phyloP scores from a whole-genome alignment of 805 yeast species.

The Saccharomycopsis sp. region DNA sequence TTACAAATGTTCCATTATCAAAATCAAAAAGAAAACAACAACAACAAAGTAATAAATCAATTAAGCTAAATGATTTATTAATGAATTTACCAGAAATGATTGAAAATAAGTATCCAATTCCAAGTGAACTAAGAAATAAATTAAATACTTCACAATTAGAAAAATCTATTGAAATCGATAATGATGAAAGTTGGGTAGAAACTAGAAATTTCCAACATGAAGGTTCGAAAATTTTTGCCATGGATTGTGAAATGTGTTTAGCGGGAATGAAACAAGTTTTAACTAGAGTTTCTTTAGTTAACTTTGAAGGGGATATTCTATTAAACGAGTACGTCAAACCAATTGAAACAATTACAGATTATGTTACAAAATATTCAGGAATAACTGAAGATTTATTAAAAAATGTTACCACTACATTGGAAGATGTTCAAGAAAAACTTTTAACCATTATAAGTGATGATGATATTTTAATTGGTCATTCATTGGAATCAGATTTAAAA shows the following conservation, averaged over 20 bases:
- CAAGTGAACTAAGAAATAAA: conserved; percentile 20
- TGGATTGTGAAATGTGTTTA: conserved; percentile 93
- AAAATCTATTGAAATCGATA: conserved; percentile 13
- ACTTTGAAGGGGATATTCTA: conserved; percentile 48
- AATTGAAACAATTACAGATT: conserved; percentile 59
- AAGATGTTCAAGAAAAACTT: conserved; percentile 57
- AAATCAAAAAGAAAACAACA: conserved; percentile 23
- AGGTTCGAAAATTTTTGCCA: conserved; percentile 58
- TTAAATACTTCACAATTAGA: not conserved
- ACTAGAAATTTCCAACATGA: conserved; percentile 44
- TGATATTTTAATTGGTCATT: conserved; percentile 81
- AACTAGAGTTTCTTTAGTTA: conserved; percentile 68
- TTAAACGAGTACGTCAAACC: conserved; percentile 78
- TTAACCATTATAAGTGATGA: conserved; percentile 36
- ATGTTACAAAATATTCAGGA: conserved; percentile 78
- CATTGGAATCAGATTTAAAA: conserved; percentile 71
- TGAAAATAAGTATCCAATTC: conserved; percentile 51
- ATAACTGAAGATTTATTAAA: conserved; percentile 61
- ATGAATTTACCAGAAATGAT: conserved; percentile 39
- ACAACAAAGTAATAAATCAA: conserved; percentile 22
- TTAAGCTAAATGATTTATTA: conserved; percentile 42
- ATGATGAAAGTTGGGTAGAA: conserved; percentile 36
- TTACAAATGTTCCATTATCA: conserved; percentile 46
- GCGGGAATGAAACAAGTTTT: conserved; percentile 53
- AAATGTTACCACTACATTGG: conserved; percentile 50